Evolutionary conservation across 345 rosid genomes (phyloP).

Genomic region (Psidium friedrichsthalianum): DNA sequence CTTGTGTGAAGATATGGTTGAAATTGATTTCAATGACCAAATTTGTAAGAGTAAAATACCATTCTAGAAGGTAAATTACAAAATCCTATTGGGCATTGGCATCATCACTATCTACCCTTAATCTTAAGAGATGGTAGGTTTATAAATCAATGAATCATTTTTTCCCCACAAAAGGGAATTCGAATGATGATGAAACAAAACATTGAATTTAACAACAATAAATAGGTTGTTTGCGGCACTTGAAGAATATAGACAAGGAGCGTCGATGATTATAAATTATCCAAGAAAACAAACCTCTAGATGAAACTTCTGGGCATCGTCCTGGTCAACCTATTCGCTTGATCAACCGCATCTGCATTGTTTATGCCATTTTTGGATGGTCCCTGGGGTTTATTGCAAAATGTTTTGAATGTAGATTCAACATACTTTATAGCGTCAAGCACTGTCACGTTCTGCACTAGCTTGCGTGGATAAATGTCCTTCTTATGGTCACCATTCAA

Average conservation of each 20-base stretch:
- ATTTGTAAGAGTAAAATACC: not conserved
- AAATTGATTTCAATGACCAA: too few species aligned
- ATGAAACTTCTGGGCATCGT: not conserved
- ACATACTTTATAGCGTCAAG: slow-evolving; percentile 34
- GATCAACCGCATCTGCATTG: slow-evolving; percentile 11
- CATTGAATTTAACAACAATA: not conserved
- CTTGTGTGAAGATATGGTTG: too few species aligned
- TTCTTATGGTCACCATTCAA: slow-evolving; percentile 49
- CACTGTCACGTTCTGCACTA: slow-evolving; percentile 54
- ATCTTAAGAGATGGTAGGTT: not conserved
- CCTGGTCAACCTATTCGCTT: not conserved
- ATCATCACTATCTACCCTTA: not conserved
- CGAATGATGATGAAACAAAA: not conserved
- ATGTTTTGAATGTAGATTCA: slow-evolving; percentile 25
- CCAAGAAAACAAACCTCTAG: slow-evolving; percentile 29
- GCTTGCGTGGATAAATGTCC: slow-evolving; percentile 28
- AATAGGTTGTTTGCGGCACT: not conserved
- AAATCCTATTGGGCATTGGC: not conserved
- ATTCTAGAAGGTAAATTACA: not conserved
- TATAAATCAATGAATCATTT: not conserved
- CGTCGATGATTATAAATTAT: slow-evolving; percentile 24
- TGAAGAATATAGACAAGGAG: not conserved
- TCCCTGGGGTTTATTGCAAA: slow-evolving; percentile 21
- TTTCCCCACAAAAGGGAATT: not conserved
- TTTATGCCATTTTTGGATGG: slow-evolving; percentile 24